Evolutionary conservation across 208 protist genomes (phyloP), one percentile per base, ranked within the genome.

Genomic region (Acanthamoeba culbertsoni): DNA sequence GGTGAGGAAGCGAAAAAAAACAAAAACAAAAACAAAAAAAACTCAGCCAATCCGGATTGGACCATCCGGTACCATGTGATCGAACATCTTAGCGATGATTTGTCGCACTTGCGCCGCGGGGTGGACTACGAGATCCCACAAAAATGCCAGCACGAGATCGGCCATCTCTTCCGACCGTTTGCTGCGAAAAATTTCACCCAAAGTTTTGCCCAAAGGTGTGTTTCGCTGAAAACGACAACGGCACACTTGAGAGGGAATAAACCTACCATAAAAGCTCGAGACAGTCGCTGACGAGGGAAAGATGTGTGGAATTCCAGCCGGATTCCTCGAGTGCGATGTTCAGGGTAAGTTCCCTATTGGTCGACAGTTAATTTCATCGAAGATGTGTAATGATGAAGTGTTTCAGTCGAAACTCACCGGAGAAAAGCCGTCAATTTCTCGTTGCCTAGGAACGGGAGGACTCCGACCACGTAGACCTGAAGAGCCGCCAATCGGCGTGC

Each of bases 91-190:
- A 40, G 75, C 86, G 31, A 92, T 31, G 2, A 35, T 75, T 42
- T 55, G 57, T 8, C 86, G 37, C 35, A 92, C 86, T 51, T 71
- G 51, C 14, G 57, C 28, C n/a, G 86, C n/a, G 26, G 86, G 86
- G 31, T 92, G 86, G 28, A 92, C 86, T 2, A 92, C 86, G 26
- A 92, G 51, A 31, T 92, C 86, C 86, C 86, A 92, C 26, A 92
- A 31, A 18, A 92, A 53, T 23, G 10, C 20, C 55, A 92, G 33
- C 20, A 51, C 35, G 26, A 53, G 40, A 18, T 68, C 86, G 31
- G 28, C 8, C 37, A 62, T 31, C 51, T 92, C 51, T 2, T 77
- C 86, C 8, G 86, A 46, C 8, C 57, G 59, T 33, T 92, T 92
- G 35, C 86, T 75, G 42, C 28, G 46, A 42, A 45, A 55, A 42